Evolutionary conservation across 2,329 filamentous ascomycete species (phyloP).

Genomic region (Xylaria polymorpha): DNA sequence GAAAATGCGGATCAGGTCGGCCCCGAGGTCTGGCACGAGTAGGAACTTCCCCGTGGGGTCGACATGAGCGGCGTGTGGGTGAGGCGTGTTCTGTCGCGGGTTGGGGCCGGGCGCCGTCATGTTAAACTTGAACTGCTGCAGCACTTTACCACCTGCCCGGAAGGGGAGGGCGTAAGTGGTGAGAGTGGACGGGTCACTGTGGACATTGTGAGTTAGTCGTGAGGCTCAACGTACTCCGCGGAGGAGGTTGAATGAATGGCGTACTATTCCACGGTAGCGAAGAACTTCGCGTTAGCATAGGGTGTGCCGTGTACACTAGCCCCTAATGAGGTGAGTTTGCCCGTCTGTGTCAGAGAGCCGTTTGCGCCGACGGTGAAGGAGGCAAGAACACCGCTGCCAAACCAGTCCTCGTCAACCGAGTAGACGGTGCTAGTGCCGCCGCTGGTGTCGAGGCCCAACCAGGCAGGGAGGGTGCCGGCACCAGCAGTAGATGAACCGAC

Average conservation of each 20-base stretch:
- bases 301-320: constrained; percentile 56
- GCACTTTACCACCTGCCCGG: constrained; percentile 43
- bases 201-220: constrained; percentile 27
- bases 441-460: constrained; percentile 52
- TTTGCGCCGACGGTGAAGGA: constrained; percentile 50
- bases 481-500: constrained; percentile 47
- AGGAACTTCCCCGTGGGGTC: constrained; percentile 63
- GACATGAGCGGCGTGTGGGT: constrained; percentile 64
- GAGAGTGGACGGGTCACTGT: constrained; percentile 56
- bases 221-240: not conserved
- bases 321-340: constrained; percentile 50
- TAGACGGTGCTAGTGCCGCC: constrained; percentile 49
- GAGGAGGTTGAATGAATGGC: constrained; percentile 22
- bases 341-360: constrained; percentile 50
- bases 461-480: constrained; percentile 54
- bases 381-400: constrained; percentile 52
- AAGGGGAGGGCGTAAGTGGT: constrained; percentile 58
- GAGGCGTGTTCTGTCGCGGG: constrained; percentile 65
- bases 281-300: constrained; percentile 55
- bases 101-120: constrained; percentile 57
- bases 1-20: constrained; percentile 66
- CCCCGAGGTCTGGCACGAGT: constrained; percentile 64
- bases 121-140: constrained; percentile 56
- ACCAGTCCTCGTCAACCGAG: constrained; percentile 54
- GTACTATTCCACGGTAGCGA: constrained; percentile 60